Conservation (phyloP, 2,329 filamentous ascomycete species). For the Botrytis paeoniae region DNA sequence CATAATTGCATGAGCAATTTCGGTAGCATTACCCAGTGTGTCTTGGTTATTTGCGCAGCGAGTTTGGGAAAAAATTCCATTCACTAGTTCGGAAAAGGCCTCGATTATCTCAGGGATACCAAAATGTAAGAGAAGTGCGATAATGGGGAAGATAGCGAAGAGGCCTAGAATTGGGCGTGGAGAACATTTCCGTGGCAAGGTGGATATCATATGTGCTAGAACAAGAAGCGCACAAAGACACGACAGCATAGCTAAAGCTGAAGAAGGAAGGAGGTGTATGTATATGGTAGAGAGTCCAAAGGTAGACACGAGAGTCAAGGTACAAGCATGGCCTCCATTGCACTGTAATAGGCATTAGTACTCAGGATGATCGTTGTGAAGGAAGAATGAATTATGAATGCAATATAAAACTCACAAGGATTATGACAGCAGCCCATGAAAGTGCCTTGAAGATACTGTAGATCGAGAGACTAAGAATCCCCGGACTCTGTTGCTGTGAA, state of each 20-base stretch:
- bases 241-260: background rate
- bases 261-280: background rate
- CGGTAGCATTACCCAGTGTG: background rate
- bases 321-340: slow-evolving; percentile 15
- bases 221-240: slow-evolving; percentile 14
- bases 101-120: background rate
- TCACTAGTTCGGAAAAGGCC: background rate
- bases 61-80: background rate
- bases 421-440: slow-evolving; percentile 1
- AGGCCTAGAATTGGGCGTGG: background rate
- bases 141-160: slow-evolving; percentile 7
- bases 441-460: slow-evolving; percentile 7
- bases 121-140: slow-evolving; percentile 8
- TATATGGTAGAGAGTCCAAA: slow-evolving; percentile 16
- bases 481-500: slow-evolving; percentile 3
- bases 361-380: background rate
- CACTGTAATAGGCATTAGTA: slow-evolving; percentile 1
- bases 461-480: background rate
- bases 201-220: background rate
- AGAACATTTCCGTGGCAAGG: background rate
- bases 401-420: slow-evolving; percentile 4
- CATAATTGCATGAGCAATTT: background rate
- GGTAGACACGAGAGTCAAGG: slow-evolving; percentile 11
- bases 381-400: background rate
- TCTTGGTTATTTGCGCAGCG: background rate